Percentiles rank a stretch among this genome's conserved stretches.
Evolutionary conservation across 1,284 basidiomycete species (phyloP).

Genomic region (Leccinum subatratum): DNA sequence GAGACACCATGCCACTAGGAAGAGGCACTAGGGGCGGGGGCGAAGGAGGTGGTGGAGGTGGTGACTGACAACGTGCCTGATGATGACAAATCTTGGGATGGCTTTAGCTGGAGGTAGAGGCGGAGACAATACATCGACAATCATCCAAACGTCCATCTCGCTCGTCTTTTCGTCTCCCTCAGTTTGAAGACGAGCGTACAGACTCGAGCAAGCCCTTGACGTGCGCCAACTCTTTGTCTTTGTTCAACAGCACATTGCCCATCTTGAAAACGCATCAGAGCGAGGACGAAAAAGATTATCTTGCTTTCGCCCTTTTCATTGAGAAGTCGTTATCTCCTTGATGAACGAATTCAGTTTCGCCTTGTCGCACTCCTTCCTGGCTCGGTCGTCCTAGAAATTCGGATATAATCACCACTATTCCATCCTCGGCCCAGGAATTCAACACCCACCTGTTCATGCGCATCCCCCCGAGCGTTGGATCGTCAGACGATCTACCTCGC

Average conservation of each 20-base stretch:
- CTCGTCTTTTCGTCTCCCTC: conserved; percentile 45
- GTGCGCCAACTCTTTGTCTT: conserved; percentile 71
- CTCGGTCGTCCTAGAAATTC: conserved; percentile 63
- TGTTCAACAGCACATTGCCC: conserved; percentile 46
- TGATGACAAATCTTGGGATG: too few relatives aligned
- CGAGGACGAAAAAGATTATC: neutral
- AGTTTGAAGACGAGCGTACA: conserved; percentile 69
- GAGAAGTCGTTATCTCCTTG: conserved; percentile 75
- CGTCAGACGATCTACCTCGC: conserved; percentile 65
- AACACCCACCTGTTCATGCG: conserved; percentile 51
- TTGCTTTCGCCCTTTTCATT: conserved; percentile 48
- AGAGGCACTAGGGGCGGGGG: too few relatives aligned
- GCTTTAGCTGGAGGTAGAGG: too few relatives aligned
- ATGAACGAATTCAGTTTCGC: conserved; percentile 70
- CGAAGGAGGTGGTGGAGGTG: too few relatives aligned
- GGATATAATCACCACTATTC: neutral
- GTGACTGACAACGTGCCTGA: too few relatives aligned
- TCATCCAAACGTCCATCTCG: conserved; percentile 63
- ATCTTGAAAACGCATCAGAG: conserved; percentile 31
- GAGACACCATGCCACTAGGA: too few relatives aligned
- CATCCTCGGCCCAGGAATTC: conserved; percentile 4
- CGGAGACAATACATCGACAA: too few relatives aligned
- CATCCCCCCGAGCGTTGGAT: conserved; percentile 52
- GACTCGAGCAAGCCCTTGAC: conserved; percentile 81
- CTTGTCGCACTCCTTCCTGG: conserved; percentile 70